Conservation (phyloP, 2,329 filamentous ascomycete species). For the Lasiodiplodia gonubiensis region DNA sequence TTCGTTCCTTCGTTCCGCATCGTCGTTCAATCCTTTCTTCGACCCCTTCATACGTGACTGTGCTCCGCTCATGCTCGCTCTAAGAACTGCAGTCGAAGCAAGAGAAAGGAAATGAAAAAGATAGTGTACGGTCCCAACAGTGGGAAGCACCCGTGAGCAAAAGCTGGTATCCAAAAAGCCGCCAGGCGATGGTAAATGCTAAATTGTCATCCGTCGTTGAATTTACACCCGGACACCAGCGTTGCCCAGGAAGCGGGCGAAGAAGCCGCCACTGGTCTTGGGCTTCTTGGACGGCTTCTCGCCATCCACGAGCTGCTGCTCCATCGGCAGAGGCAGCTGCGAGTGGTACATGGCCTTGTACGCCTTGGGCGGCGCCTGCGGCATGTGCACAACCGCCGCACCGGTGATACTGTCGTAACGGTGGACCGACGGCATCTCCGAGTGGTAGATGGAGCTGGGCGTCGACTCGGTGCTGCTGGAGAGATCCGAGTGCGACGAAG, state of each 20-base stretch:
- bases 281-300: constrained; percentile 49
- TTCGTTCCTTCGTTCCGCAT: constrained; percentile 20
- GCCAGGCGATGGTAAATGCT: not conserved
- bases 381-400: constrained; percentile 53
- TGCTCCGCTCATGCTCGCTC: constrained; percentile 19
- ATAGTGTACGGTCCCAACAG: not conserved
- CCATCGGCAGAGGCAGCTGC: constrained; percentile 28
- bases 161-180: not conserved
- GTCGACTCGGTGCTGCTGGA: constrained; percentile 39
- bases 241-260: constrained; percentile 30
- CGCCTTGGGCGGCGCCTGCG: constrained; percentile 37
- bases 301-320: constrained; percentile 40
- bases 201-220: not conserved
- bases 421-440: constrained; percentile 36
- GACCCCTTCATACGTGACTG: constrained; percentile 5
- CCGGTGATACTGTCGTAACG: constrained; percentile 51
- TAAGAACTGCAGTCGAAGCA: constrained; percentile 15
- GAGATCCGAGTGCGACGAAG: constrained; percentile 33
- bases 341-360: constrained; percentile 31
- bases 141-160: not conserved
- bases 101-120: not conserved
- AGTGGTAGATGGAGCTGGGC: constrained; percentile 43
- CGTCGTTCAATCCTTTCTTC: not conserved
- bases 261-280: constrained; percentile 36
- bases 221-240: constrained; percentile 11